Evolutionary conservation across 2,329 filamentous ascomycete genomes (phyloP).

Genomic region (Dothiorella sarmentorum): DNA sequence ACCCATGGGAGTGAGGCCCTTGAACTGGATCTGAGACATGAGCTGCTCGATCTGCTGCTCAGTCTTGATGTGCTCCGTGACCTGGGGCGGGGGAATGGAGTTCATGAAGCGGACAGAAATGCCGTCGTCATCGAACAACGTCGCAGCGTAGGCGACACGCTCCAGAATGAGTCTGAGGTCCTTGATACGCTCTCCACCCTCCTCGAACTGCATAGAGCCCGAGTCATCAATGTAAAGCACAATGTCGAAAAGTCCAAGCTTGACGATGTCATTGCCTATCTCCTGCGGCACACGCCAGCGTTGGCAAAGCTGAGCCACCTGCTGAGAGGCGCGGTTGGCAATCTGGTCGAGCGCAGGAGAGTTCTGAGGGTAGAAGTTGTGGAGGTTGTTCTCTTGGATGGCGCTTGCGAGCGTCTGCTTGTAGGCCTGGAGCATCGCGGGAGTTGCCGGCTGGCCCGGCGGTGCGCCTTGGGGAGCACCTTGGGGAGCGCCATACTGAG

Average conservation of each 20-base stretch:
- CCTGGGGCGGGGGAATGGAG: constrained; percentile 47
- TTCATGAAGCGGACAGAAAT: constrained; percentile 71
- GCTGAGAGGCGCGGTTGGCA: constrained; percentile 46
- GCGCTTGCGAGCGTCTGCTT: constrained; percentile 54
- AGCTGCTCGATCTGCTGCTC: constrained; percentile 58
- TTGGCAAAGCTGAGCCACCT: constrained; percentile 55
- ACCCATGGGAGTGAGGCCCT: constrained; percentile 65
- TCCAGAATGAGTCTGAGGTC: constrained; percentile 63
- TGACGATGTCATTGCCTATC: constrained; percentile 61
- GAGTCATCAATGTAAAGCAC: constrained; percentile 64
- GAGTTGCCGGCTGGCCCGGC: too few species aligned
- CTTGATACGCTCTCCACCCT: constrained; percentile 63
- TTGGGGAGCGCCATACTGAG: constrained; percentile 31
- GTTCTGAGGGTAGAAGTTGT: constrained; percentile 57
- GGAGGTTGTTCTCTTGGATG: constrained; percentile 59
- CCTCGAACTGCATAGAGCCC: constrained; percentile 67
- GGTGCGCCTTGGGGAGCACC: constrained; percentile 28
- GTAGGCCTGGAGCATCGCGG: constrained; percentile 54
- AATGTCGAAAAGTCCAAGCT: constrained; percentile 60
- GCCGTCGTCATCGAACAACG: constrained; percentile 67
- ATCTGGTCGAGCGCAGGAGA: constrained; percentile 51
- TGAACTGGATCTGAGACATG: constrained; percentile 58
- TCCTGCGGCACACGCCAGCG: constrained; percentile 58
- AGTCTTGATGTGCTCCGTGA: constrained; percentile 53
- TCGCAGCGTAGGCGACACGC: constrained; percentile 61